These are phyloP conservation scores for Hypomontagnella submonticulosa DNA, from an alignment of 495 filamentous ascomycete genomes.

Conservation along the genomic window DNA sequence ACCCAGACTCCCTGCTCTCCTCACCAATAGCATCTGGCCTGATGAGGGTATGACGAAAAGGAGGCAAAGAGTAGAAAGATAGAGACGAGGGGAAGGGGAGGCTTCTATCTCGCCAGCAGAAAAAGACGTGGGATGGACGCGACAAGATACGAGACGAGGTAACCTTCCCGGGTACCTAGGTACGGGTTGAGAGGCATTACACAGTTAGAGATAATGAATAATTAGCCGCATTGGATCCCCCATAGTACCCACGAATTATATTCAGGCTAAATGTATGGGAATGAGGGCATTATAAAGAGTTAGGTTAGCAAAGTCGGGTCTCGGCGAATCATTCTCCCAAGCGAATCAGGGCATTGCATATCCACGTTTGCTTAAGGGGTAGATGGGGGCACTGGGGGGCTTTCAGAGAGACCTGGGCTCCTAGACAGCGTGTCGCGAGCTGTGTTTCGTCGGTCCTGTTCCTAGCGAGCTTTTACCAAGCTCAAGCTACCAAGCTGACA, in stretches of 20 bases:
- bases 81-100: neutral
- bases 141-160: conserved; percentile 20
- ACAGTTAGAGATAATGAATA: conserved; percentile 14
- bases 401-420: conserved; percentile 15
- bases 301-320: conserved; percentile 28
- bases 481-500: conserved; percentile 1
- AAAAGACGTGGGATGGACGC: conserved; percentile 25
- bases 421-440: no score
- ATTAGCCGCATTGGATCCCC: conserved; percentile 43
- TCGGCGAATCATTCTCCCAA: conserved; percentile 44
- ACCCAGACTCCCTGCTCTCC: neutral
- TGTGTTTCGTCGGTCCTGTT: conserved; percentile 25
- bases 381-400: conserved; percentile 24
- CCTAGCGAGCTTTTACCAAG: conserved; percentile 23
- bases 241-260: conserved; percentile 31
- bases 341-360: conserved; percentile 26
- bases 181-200: neutral
- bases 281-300: conserved; percentile 17
- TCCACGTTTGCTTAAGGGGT: conserved; percentile 11
- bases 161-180: neutral
- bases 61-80: neutral
- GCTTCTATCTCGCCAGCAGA: no score
- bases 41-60: conserved; percentile 9
- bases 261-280: conserved; percentile 42
- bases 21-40: neutral